These are phyloP conservation scores for Colletotrichum orchidophilum DNA, from an alignment of 2,329 filamentous ascomycete species.

Conservation along the genomic window DNA sequence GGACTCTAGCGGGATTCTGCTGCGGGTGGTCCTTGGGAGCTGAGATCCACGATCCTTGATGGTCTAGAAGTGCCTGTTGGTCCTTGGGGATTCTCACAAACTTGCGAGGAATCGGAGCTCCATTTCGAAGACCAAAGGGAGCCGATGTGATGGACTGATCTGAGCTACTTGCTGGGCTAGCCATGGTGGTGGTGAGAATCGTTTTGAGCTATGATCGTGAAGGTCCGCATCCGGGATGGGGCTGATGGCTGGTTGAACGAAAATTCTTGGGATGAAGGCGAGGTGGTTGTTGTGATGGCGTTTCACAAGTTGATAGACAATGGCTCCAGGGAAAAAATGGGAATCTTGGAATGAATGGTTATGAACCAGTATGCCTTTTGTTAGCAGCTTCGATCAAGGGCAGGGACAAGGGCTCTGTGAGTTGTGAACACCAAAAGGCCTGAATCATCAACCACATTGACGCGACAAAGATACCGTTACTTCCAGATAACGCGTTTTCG, in stretches of 20 bases:
- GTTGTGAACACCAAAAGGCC: neutral
- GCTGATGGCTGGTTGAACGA: neutral
- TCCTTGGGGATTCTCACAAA: conserved; percentile 47
- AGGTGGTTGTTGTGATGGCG: neutral
- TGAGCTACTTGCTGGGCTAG: neutral
- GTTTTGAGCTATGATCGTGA: neutral
- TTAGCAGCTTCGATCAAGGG: neutral
- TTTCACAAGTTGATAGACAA: neutral
- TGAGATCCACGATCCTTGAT: conserved; percentile 48
- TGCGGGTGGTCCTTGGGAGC: conserved; percentile 36
- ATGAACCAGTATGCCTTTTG: neutral
- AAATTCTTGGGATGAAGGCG: neutral
- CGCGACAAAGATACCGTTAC: neutral
- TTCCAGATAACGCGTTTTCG: conserved; percentile 19
- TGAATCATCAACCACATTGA: neutral
- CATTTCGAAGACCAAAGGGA: neutral
- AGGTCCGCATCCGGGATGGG: neutral
- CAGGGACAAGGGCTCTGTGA: neutral
- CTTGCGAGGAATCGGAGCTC: conserved; percentile 37
- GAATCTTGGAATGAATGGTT: neutral
- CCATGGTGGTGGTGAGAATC: neutral
- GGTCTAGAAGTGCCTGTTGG: conserved; percentile 49
- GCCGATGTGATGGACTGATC: conserved; percentile 7
- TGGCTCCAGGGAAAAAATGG: neutral
- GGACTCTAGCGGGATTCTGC: conserved; percentile 44